These are phyloP conservation scores for Fomes fomentarius DNA, from an alignment of 1,284 basidiomycete genomes.

Conservation along the genomic window DNA sequence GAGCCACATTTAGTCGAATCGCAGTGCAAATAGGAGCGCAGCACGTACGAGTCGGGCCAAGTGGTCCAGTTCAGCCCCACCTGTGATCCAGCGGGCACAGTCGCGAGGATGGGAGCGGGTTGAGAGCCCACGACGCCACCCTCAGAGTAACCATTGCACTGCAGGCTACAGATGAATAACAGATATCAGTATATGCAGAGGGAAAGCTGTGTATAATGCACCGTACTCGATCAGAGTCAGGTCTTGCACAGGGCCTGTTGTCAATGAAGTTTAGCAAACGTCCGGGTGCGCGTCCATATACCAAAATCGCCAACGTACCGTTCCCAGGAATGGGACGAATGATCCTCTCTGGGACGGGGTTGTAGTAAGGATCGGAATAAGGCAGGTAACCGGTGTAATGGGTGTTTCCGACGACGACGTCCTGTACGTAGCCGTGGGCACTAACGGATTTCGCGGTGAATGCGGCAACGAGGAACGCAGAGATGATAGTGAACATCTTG, in stretches of 20 bases:
- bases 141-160: constrained; percentile 46
- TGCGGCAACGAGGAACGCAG: constrained; percentile 5
- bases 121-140: constrained; percentile 41
- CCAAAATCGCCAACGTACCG: constrained; percentile 31
- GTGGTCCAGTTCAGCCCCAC: constrained; percentile 52
- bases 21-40: neutral
- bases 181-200: no score
- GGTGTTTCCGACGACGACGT: constrained; percentile 34
- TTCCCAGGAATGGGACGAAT: constrained; percentile 51
- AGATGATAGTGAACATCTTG: constrained; percentile 8
- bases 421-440: constrained; percentile 42
- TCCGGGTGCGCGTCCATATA: no score
- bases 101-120: constrained; percentile 47
- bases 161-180: constrained; percentile 33
- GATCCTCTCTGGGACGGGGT: constrained; percentile 46
- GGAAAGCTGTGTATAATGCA: no score
- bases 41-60: constrained; percentile 48
- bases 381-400: constrained; percentile 41
- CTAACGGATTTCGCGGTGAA: constrained; percentile 8
- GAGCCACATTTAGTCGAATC: neutral
- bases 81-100: constrained; percentile 46
- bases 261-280: no score
- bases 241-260: constrained; percentile 32
- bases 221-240: constrained; percentile 35
- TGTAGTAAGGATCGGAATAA: constrained; percentile 41